A percentile compares a stretch with the other conserved stretches of the same genome.
These are phyloP conservation scores for Melanogaster broomeanus DNA, from an alignment of 768 basidiomycete species.

Conservation along the genomic window DNA sequence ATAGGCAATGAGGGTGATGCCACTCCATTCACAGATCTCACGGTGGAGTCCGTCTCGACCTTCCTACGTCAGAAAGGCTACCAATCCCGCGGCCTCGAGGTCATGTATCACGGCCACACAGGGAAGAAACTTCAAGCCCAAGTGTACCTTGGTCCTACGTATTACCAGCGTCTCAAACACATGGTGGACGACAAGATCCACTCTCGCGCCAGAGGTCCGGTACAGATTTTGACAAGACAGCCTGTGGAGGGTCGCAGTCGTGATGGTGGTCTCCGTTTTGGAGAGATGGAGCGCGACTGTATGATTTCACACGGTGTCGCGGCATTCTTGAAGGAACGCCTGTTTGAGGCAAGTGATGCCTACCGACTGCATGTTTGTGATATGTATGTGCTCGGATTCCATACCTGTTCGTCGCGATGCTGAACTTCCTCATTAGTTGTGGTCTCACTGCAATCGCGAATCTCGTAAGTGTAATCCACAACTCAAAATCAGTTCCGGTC, in stretches of 20 bases:
- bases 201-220: slow-evolving; percentile 94
- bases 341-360: slow-evolving; percentile 91
- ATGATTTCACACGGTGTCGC: slow-evolving; percentile 99
- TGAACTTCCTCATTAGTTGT: slow-evolving; percentile 52
- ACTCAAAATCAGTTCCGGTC: slow-evolving; percentile 4
- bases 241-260: slow-evolving; percentile 98
- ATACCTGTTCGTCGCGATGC: slow-evolving; percentile 2
- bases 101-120: slow-evolving; percentile 99
- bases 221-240: slow-evolving; percentile 96
- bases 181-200: slow-evolving; percentile 99
- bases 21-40: slow-evolving; percentile 97
- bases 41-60: slow-evolving; percentile 96
- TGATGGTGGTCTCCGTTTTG: slow-evolving; percentile 98
- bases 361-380: slow-evolving; percentile 96
- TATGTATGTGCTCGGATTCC: slow-evolving; percentile 59
- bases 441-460: slow-evolving; percentile 98
- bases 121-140: slow-evolving; percentile 98
- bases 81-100: slow-evolving; percentile 94
- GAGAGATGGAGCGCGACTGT: slow-evolving; percentile 99
- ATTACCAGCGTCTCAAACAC: slow-evolving; percentile 98
- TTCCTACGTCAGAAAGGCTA: slow-evolving; percentile 89
- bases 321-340: slow-evolving; percentile 94
- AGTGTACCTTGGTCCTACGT: slow-evolving; percentile 97
- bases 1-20: slow-evolving; percentile 98
- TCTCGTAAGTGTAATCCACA: slow-evolving; percentile 54